Evolutionary conservation across 2,329 filamentous ascomycete genomes (phyloP).

Genomic region (Colletotrichum incanum): DNA sequence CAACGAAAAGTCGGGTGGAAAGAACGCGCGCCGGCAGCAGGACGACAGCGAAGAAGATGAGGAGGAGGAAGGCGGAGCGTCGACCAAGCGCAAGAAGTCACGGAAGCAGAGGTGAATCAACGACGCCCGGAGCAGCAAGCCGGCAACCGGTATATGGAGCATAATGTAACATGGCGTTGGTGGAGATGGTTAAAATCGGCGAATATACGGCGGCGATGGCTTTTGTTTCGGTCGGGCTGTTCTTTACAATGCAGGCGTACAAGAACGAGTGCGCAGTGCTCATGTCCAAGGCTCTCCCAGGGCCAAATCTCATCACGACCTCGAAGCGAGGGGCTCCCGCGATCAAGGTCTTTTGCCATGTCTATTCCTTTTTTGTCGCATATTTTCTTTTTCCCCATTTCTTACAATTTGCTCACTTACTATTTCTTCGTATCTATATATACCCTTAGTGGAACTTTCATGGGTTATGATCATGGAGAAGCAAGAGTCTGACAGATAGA

Average conservation of each 20-base stretch:
- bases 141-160: constrained; percentile 10
- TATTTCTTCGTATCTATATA: constrained; percentile 40
- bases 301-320: neutral
- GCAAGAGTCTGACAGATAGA: constrained; percentile 2
- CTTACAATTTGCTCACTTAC: constrained; percentile 5
- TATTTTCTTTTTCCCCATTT: constrained; percentile 1
- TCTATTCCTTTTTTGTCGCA: constrained; percentile 15
- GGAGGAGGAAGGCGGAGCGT: constrained; percentile 55
- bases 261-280: constrained; percentile 6
- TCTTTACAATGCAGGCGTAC: constrained; percentile 8
- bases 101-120: constrained; percentile 33
- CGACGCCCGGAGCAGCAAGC: neutral
- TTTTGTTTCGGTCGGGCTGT: constrained; percentile 12
- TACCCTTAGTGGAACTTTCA: constrained; percentile 35
- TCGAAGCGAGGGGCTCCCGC: neutral
- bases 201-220: constrained; percentile 34
- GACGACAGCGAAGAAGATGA: constrained; percentile 64
- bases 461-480: constrained; percentile 37
- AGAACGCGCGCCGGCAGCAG: constrained; percentile 52
- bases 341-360: neutral
- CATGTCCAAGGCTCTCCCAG: neutral
- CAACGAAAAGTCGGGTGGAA: constrained; percentile 72
- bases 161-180: constrained; percentile 33
- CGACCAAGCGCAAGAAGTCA: constrained; percentile 36
- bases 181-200: constrained; percentile 32